A percentile compares a stretch with the other conserved stretches of the same genome.
Evolutionary conservation across 345 rosid species (phyloP).

Genomic region (Balakata baccata): DNA sequence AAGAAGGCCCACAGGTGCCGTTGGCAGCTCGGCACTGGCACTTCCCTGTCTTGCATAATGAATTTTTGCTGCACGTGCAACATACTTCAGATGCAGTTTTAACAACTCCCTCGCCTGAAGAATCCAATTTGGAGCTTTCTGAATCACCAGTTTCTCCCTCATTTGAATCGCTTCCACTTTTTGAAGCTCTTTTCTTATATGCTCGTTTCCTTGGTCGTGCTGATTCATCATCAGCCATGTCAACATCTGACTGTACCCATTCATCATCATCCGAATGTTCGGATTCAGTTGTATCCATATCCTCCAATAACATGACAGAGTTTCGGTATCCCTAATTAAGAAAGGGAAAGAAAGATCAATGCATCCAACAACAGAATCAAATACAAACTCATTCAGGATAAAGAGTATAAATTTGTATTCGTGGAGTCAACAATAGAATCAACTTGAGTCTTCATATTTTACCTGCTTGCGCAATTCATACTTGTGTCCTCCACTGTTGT

Average conservation of each 20-base stretch:
- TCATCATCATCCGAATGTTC: slow-evolving; percentile 44
- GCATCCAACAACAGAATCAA: neutral
- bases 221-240: slow-evolving; percentile 52
- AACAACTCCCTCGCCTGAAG: slow-evolving; percentile 28
- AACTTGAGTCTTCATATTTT: neutral
- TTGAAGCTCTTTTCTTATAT: slow-evolving; percentile 40
- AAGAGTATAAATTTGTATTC: neutral
- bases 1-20: slow-evolving; percentile 60
- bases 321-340: slow-evolving; percentile 42
- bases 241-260: slow-evolving; percentile 18
- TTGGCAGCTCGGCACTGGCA: slow-evolving; percentile 71
- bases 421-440: neutral
- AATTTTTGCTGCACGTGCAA: slow-evolving; percentile 61
- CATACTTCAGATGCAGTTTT: slow-evolving; percentile 38
- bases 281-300: slow-evolving; percentile 86
- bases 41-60: slow-evolving; percentile 71
- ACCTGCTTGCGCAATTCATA: slow-evolving; percentile 60
- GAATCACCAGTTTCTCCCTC: slow-evolving; percentile 21
- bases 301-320: slow-evolving; percentile 51
- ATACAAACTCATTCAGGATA: neutral
- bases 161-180: slow-evolving; percentile 34
- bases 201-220: slow-evolving; percentile 36
- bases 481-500: slow-evolving; percentile 35
- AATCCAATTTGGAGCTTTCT: slow-evolving; percentile 24
- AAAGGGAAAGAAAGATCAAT: neutral